phyloP scores from a whole-genome alignment of 2,329 filamentous ascomycete genomes.

The Aspergillus nomiae region DNA sequence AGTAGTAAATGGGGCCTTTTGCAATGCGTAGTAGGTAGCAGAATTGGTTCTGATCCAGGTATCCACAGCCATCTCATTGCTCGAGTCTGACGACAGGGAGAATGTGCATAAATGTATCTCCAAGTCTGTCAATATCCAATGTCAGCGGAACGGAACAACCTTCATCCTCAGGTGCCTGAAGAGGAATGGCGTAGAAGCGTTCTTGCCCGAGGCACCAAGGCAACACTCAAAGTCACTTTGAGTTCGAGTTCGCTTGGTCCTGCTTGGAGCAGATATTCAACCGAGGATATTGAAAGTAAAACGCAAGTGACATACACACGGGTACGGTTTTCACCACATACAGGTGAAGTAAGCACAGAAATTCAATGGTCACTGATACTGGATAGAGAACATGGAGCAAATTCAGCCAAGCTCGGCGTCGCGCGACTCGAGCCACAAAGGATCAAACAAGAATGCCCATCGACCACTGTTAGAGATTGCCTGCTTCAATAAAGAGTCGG shows the following conservation, averaged over 20 bases:
- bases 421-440: too few species aligned
- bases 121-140: background rate
- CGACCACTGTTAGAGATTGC: conserved; percentile 45
- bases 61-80: background rate
- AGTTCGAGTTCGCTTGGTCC: background rate
- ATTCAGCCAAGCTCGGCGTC: background rate
- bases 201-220: background rate
- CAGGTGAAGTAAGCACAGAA: background rate
- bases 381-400: background rate
- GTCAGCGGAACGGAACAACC: background rate
- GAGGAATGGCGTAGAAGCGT: background rate
- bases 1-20: rapidly evolving
- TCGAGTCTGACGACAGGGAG: background rate
- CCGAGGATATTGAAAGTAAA: background rate
- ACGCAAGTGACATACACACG: background rate
- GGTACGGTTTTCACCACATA: background rate
- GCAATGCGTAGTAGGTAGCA: background rate
- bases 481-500: conserved; percentile 50
- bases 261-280: background rate
- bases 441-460: background rate
- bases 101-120: background rate
- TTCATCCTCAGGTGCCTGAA: background rate
- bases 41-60: background rate
- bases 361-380: background rate
- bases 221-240: background rate